Evolutionary conservation across 2,329 filamentous ascomycete species (phyloP).

Genomic region (Penicillium concentricum): DNA sequence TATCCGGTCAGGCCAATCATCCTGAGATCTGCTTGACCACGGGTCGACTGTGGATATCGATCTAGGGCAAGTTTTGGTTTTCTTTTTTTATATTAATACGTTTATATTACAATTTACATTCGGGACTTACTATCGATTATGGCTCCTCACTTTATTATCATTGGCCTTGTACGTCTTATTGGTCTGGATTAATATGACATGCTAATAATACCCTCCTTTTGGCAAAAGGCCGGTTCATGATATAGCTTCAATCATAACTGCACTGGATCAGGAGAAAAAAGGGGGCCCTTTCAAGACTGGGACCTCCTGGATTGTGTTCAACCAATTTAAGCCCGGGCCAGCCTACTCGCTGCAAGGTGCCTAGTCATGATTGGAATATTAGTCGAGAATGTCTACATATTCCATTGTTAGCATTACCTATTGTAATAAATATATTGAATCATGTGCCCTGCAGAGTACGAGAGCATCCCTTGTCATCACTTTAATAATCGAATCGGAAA

Average conservation of each 20-base stretch:
- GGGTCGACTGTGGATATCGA: constrained; percentile 23
- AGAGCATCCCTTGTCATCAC: too few species aligned
- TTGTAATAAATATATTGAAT: constrained; percentile 9
- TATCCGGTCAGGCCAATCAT: constrained; percentile 27
- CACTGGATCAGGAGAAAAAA: constrained; percentile 4
- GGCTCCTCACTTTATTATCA: background rate
- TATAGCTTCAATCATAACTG: background rate
- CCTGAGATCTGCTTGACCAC: constrained; percentile 23
- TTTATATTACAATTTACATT: background rate
- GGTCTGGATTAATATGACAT: constrained; percentile 15
- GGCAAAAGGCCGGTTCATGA: background rate
- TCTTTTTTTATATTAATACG: background rate
- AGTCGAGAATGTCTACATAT: constrained; percentile 12
- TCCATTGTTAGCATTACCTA: background rate
- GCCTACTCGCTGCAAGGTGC: constrained; percentile 21
- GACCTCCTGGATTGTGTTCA: constrained; percentile 8
- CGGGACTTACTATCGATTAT: background rate
- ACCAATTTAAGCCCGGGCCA: constrained; percentile 12
- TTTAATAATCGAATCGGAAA: background rate
- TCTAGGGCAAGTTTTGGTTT: constrained; percentile 14
- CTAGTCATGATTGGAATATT: constrained; percentile 26
- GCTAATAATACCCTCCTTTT: constrained; percentile 18
- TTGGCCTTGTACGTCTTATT: constrained; percentile 3
- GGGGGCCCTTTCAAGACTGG: background rate
- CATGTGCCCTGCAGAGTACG: constrained; percentile 7